These are phyloP conservation scores for Kernera saxatilis DNA, from an alignment of 345 rosid species.

Conservation along the genomic window DNA sequence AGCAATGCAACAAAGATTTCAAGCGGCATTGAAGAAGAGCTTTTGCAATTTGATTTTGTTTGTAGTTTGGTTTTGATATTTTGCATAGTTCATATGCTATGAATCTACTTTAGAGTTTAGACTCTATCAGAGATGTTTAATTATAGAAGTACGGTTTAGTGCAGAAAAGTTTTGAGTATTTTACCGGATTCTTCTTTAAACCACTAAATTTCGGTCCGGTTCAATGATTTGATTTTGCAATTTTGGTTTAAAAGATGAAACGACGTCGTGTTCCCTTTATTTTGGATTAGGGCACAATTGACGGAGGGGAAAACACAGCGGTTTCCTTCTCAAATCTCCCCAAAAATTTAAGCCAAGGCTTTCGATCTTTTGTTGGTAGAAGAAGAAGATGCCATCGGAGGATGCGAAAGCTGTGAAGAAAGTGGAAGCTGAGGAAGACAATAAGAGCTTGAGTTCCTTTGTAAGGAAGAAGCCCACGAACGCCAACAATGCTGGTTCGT, in stretches of 20 bases:
- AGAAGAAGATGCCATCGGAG: conserved; percentile 54
- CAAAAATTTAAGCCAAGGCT: neutral
- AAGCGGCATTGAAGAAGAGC: neutral
- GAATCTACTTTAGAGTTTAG: neutral
- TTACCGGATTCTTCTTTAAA: neutral
- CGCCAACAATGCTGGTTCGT: conserved; percentile 29
- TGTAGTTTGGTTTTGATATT: neutral
- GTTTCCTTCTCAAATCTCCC: conserved; percentile 5
- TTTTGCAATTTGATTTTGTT: neutral
- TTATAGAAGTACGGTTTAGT: neutral
- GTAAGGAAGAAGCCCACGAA: conserved; percentile 42
- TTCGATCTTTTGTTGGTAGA: neutral
- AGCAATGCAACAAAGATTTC: conserved; percentile 5
- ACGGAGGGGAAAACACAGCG: neutral
- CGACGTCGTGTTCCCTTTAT: conserved; percentile 5
- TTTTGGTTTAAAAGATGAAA: neutral
- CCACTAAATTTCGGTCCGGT: neutral
- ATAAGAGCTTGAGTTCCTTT: conserved; percentile 50
- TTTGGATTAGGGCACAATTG: conserved; percentile 24
- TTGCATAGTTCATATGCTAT: neutral
- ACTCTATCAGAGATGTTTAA: too few relatives aligned
- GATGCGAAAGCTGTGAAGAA: conserved; percentile 42
- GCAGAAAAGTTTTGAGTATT: neutral
- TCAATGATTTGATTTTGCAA: neutral
- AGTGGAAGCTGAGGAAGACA: conserved; percentile 31